Evolutionary conservation across 352 stramenopile species (phyloP), one percentile per base, ranked within the genome.

Genomic region (Elongisporangium undulatum): DNA sequence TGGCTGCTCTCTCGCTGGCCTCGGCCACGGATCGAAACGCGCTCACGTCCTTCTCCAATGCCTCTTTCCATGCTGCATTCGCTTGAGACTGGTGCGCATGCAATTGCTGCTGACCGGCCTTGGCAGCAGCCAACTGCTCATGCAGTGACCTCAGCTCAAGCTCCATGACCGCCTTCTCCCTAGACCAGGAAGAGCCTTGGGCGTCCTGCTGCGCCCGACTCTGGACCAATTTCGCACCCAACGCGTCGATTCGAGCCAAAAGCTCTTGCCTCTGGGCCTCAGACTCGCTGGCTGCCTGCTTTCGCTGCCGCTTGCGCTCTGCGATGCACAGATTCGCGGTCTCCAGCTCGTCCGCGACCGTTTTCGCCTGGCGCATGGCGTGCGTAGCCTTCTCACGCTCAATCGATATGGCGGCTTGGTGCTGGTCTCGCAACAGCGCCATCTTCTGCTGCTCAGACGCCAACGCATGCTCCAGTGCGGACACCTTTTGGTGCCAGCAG

Each of bases 241-340:
- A 39, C 2, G 38, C 19, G 3, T 53, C 38, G 22, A 82, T 71
- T 13, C 53, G 45, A 16, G 50, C 29, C 26, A 77, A 59, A 0
- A 76, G 57, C 19, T 68, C 51, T 52, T 59, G 60, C 38, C 80
- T 66, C 12, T 73, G 61, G 1, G 63, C 39, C 20, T 60, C 49
- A 39, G 73, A 81, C 9, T 68, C 66, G 3, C 19, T 19, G 1
- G 61, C 38, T 20, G 81, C 77, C 9, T 69, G 62, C 10, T 88
- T 75, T 20, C 75, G 75, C 51, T 90, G 84, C 38, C 69, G 74
- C 56, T 91, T 90, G 4, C 84, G 65, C 58, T 93, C 84, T 4
- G 75, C 67, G 3, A 93, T 59, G 39, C 84, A 93, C 23, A 93
- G 24, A 50, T 93, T 93, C 2, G 84, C 84, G 0, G 82, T 78